Evolutionary conservation across 768 basidiomycete species (phyloP).

Genomic region (Panus rudis): DNA sequence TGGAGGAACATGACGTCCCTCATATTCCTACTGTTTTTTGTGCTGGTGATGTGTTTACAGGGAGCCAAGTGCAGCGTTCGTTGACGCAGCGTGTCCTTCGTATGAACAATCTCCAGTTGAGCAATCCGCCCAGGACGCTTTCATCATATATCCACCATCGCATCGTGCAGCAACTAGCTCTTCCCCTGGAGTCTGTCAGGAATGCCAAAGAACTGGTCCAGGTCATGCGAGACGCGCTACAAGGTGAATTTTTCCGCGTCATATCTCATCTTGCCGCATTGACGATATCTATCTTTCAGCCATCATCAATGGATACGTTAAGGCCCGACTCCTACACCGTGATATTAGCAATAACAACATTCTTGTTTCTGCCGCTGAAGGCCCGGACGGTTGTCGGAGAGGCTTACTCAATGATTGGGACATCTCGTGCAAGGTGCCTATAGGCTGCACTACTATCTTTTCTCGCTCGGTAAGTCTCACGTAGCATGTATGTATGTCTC

Average conservation of each 20-base stretch:
- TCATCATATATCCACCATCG: slow-evolving; percentile 1
- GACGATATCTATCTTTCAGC: not conserved
- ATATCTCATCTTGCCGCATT: not conserved
- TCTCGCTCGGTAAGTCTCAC: too few species aligned
- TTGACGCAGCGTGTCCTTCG: not conserved
- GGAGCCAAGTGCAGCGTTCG: not conserved
- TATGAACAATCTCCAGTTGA: too few species aligned
- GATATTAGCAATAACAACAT: slow-evolving; percentile 5
- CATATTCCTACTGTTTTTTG: not conserved
- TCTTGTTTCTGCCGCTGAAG: too few species aligned
- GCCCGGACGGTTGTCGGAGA: not conserved
- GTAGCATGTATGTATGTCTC: too few species aligned
- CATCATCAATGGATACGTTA: not conserved
- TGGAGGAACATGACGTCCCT: not conserved
- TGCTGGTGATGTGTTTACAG: slow-evolving; percentile 1
- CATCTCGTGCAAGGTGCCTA: too few species aligned
- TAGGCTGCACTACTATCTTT: too few species aligned
- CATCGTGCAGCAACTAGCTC: slow-evolving; percentile 4
- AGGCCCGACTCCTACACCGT: not conserved
- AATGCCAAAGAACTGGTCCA: slow-evolving; percentile 1
- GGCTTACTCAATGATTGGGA: slow-evolving; percentile 8
- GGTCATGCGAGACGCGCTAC: not conserved
- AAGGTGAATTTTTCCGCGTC: too few species aligned
- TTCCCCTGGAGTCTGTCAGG: not conserved
- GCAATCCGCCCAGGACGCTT: too few species aligned